Conservation (phyloP, 768 basidiomycete genomes). For the Amyloporia xantha region DNA sequence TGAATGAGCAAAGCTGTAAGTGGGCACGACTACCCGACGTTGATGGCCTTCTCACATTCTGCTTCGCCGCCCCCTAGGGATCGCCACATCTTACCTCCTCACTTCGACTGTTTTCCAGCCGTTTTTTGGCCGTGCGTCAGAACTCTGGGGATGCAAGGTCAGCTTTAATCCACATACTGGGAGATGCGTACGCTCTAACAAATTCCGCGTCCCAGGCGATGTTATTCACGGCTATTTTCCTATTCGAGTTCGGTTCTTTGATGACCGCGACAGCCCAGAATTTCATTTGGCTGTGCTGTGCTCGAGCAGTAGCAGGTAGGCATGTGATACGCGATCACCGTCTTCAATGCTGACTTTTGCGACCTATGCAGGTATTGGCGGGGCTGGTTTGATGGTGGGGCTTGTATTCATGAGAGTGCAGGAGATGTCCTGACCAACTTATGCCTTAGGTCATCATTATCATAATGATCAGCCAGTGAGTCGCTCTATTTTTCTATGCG, state of each 20-base stretch:
- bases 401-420: not conserved
- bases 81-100: constrained; percentile 1
- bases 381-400: constrained; percentile 2
- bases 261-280: not conserved
- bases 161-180: not conserved
- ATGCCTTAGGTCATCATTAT: constrained; percentile 2
- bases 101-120: constrained; percentile 7
- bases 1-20: constrained; percentile 5
- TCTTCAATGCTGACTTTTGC: too few relatives aligned
- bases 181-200: too few relatives aligned
- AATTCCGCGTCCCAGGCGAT: not conserved
- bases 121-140: constrained; percentile 5
- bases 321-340: too few relatives aligned
- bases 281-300: constrained; percentile 6
- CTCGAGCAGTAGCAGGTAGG: constrained; percentile 1
- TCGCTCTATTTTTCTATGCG: not conserved
- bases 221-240: constrained; percentile 1
- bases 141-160: constrained; percentile 1
- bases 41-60: not conserved
- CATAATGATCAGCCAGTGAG: constrained; percentile 5
- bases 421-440: not conserved
- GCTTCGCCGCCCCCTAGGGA: constrained; percentile 1
- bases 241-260: constrained; percentile 5
- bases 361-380: constrained; percentile 4
- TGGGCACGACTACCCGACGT: not conserved